A percentile compares a stretch with the other conserved stretches of the same genome.
Evolutionary conservation across 2,329 filamentous ascomycete genomes (phyloP).

Genomic region (Fusarium sp.): DNA sequence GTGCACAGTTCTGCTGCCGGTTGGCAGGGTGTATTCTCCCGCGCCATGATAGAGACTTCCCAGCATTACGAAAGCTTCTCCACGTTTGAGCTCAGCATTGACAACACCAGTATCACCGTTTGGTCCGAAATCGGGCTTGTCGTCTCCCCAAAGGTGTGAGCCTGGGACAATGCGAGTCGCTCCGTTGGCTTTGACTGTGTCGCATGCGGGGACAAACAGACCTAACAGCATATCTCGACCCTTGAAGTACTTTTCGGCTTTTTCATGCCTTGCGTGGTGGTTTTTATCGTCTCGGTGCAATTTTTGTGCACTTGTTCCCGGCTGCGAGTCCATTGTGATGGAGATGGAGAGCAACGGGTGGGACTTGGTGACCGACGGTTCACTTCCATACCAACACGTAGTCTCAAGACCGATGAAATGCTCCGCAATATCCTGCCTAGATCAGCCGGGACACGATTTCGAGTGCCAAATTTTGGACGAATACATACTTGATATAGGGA

Average conservation of each 20-base stretch:
- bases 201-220: slow-evolving; percentile 52
- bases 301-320: slow-evolving; percentile 47
- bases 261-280: slow-evolving; percentile 50
- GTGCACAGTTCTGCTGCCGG: slow-evolving; percentile 50
- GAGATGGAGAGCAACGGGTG: slow-evolving; percentile 52
- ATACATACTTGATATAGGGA: slow-evolving; percentile 17
- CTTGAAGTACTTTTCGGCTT: slow-evolving; percentile 17
- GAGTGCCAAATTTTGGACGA: slow-evolving; percentile 25
- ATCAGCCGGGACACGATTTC: background rate
- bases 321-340: slow-evolving; percentile 52
- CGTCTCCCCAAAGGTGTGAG: slow-evolving; percentile 54
- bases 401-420: slow-evolving; percentile 52
- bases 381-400: slow-evolving; percentile 48
- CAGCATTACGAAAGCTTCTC: slow-evolving; percentile 54
- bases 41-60: slow-evolving; percentile 54
- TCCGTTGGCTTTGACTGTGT: slow-evolving; percentile 51
- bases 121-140: slow-evolving; percentile 50
- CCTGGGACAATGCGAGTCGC: slow-evolving; percentile 53
- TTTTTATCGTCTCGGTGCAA: slow-evolving; percentile 55
- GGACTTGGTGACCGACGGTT: slow-evolving; percentile 47
- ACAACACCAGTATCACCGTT: slow-evolving; percentile 40
- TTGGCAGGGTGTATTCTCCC: slow-evolving; percentile 45
- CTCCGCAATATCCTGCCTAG: slow-evolving; percentile 30
- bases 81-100: slow-evolving; percentile 49
- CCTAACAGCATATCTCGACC: slow-evolving; percentile 52